Evolutionary conservation across 768 basidiomycete species (phyloP).

Genomic region (Tephrocybe sp.): DNA sequence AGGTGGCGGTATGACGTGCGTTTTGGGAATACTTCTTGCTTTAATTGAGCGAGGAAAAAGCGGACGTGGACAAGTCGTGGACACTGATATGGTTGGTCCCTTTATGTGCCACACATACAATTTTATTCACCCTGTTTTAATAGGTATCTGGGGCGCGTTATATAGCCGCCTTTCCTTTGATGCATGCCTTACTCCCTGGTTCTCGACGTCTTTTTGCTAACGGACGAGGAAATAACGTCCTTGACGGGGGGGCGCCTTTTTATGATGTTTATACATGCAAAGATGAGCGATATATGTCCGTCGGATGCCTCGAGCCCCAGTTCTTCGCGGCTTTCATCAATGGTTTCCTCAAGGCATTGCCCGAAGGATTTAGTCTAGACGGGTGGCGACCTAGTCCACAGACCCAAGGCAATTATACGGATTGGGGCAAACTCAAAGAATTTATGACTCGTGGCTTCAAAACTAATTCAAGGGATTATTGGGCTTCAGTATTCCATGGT

Average conservation of each 20-base stretch:
- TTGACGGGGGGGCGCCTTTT: constrained; percentile 80
- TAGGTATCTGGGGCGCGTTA: constrained; percentile 82
- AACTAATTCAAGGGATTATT: constrained; percentile 59
- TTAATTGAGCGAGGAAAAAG: constrained; percentile 63
- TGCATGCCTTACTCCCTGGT: constrained; percentile 37
- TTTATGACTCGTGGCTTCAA: constrained; percentile 68
- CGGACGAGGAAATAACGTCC: constrained; percentile 52
- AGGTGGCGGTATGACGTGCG: constrained; percentile 74
- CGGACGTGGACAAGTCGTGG: constrained; percentile 71
- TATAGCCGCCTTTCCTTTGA: constrained; percentile 67
- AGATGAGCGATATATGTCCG: constrained; percentile 72
- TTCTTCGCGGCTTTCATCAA: constrained; percentile 66
- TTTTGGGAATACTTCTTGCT: constrained; percentile 70
- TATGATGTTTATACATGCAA: constrained; percentile 73
- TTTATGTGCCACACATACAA: neutral
- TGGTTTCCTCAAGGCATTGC: constrained; percentile 49
- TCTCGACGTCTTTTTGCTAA: constrained; percentile 35
- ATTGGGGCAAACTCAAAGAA: constrained; percentile 55
- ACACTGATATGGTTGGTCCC: constrained; percentile 65
- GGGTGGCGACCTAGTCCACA: constrained; percentile 55
- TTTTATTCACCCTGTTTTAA: neutral
- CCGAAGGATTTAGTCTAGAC: constrained; percentile 37
- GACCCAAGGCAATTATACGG: constrained; percentile 40
- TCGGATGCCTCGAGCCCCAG: constrained; percentile 72
- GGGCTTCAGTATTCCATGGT: constrained; percentile 70